A percentile compares a stretch with the other conserved stretches of the same genome.
These are phyloP conservation scores for Allantophomopsis cytisporea DNA, from an alignment of 2,329 filamentous ascomycete genomes.

Conservation along the genomic window DNA sequence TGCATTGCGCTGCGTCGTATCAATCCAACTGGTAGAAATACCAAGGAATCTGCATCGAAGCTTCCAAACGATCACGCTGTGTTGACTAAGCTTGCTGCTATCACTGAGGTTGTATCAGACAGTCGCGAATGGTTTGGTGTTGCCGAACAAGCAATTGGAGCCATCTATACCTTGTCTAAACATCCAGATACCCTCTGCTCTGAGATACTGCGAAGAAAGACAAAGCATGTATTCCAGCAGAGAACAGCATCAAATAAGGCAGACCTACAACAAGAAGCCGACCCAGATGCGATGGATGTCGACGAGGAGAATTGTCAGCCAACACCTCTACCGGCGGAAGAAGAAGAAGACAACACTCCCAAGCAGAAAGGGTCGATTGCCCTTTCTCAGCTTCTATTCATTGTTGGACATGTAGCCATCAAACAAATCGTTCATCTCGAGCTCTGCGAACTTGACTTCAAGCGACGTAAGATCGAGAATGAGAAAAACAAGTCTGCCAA, in stretches of 20 bases:
- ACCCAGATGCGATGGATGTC: constrained; percentile 9
- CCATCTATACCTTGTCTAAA: constrained; percentile 87
- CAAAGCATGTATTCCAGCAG: constrained; percentile 58
- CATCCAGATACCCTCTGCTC: constrained; percentile 91
- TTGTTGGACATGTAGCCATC: constrained; percentile 91
- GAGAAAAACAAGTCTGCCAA: constrained; percentile 46
- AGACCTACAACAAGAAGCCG: constrained; percentile 15
- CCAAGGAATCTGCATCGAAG: constrained; percentile 62
- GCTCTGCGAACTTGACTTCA: constrained; percentile 95
- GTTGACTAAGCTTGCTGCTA: constrained; percentile 63
- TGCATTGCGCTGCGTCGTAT: constrained; percentile 88
- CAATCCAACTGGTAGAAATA: constrained; percentile 70
- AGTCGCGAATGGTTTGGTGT: constrained; percentile 95
- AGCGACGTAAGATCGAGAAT: constrained; percentile 84
- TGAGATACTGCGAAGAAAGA: constrained; percentile 78
- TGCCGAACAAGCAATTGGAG: constrained; percentile 89
- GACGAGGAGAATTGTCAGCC: constrained; percentile 14
- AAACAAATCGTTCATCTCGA: constrained; percentile 99
- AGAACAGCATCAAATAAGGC: constrained; percentile 13
- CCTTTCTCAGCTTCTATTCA: constrained; percentile 83
- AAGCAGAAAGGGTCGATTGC: constrained; percentile 55
- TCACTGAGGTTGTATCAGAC: constrained; percentile 74
- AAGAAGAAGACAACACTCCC: neutral
- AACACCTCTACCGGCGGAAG: constrained; percentile 14
- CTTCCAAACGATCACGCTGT: constrained; percentile 89